Evolutionary conservation across 768 basidiomycete genomes (phyloP), one percentile per base, ranked within the genome.

Genomic region (Pleurotus djamor): DNA sequence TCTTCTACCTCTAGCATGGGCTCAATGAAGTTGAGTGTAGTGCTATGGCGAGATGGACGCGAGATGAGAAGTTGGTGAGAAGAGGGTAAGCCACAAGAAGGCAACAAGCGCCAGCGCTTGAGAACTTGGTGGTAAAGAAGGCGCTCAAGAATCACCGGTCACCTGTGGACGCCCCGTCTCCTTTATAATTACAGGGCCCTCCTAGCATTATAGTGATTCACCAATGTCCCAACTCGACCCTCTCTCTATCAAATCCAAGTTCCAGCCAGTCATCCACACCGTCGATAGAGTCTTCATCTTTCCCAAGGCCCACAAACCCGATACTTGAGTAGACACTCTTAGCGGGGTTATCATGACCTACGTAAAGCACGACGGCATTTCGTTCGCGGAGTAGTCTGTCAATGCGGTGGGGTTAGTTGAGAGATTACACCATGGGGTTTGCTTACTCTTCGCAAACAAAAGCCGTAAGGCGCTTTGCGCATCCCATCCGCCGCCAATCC

Each of bases 171-270:
- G 21, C 21, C 21, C 21, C 21, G 21, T 28, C 21, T 28, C 21
- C 21, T 28, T 28, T 28, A 28, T 28, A 28, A 3, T 28, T 28
- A 28, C 21, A 12, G 35, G 16, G 57, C 10, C 9, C 6, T 48
- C 38, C 32, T 21, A 48, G 17, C 32, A 59, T 38, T 28, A 14
- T 17, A 51, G 14, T 48, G n/a, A 10, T 60, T 72, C 64, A 84
- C 83, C 84, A 85, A 60, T 83, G 78, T 13, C 84, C 84, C 14
- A 82, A 68, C 4, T 69, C 54, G 3, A 76, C 73, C 32, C 37
- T 59, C 14, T 55, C 50, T 52, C 66, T 66, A 54, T 76, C 70
- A 59, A 83, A 85, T 5, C 84, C 84, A 50, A 84, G 68, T 60
- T 85, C 84, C 4, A 82, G 52, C 82, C 82, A 85, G n/a, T 69